phyloP scores from a whole-genome alignment of 352 stramenopile genomes.

The Globisporangium nagaii region DNA sequence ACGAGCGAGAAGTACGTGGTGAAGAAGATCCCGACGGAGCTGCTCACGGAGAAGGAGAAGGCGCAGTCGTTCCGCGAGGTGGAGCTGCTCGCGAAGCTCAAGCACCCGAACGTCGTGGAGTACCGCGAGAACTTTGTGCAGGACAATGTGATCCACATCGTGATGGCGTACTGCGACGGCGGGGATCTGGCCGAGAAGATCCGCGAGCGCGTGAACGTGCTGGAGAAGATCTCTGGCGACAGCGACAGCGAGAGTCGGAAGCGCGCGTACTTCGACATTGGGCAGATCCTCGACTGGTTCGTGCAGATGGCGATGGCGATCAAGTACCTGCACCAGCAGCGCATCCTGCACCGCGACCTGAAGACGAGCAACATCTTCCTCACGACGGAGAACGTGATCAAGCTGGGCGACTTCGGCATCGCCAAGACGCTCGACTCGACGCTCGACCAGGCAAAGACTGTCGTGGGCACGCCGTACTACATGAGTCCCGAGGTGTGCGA shows the following conservation, averaged over 20 bases:
- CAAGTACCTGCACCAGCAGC: constrained; percentile 91
- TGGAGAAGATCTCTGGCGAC: constrained; percentile 15
- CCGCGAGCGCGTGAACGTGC: constrained; percentile 33
- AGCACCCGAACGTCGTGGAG: constrained; percentile 93
- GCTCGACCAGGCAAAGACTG: constrained; percentile 82
- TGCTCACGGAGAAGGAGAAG: constrained; percentile 73
- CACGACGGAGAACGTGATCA: constrained; percentile 80
- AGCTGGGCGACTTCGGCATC: constrained; percentile 93
- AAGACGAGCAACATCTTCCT: constrained; percentile 95
- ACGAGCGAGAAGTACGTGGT: constrained; percentile 55
- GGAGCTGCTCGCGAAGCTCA: constrained; percentile 87
- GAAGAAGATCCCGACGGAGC: constrained; percentile 86
- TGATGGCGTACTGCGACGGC: constrained; percentile 95
- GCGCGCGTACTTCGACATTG: constrained; percentile 48
- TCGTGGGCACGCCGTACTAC: constrained; percentile 92
- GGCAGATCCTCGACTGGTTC: constrained; percentile 83
- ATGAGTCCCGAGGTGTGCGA: constrained; percentile 93
- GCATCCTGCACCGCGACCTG: constrained; percentile 90
- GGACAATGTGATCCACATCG: constrained; percentile 87
- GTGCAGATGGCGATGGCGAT: constrained; percentile 94
- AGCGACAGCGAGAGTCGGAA: constrained; percentile 7
- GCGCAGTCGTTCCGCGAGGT: constrained; percentile 81
- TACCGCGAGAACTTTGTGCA: constrained; percentile 91
- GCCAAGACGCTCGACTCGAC: constrained; percentile 81
- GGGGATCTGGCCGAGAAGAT: constrained; percentile 74